Evolutionary conservation across 306 rosid genomes (phyloP).

Genomic region (Malus fusca): DNA sequence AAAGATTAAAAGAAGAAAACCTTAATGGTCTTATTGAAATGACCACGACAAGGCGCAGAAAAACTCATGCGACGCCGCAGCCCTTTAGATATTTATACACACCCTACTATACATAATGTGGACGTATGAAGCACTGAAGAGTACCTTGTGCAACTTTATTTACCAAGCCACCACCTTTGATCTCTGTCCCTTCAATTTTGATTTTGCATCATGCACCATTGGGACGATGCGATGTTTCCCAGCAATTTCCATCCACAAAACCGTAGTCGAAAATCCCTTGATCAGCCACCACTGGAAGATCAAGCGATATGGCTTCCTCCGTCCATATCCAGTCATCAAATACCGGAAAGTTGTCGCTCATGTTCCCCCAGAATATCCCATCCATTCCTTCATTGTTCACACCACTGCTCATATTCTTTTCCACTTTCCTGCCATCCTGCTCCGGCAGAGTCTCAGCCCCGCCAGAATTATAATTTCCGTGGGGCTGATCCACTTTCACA

Average conservation of each 20-base stretch:
- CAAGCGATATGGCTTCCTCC: conserved; percentile 62
- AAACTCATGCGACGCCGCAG: not conserved
- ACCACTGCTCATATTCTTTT: not conserved
- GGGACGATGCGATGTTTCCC: conserved; percentile 39
- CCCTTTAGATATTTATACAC: not conserved
- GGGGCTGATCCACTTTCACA: not conserved
- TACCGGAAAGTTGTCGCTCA: conserved; percentile 23
- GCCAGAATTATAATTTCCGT: not conserved
- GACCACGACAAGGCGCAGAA: not conserved
- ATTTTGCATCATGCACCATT: conserved; percentile 50
- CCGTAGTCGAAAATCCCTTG: conserved; percentile 14
- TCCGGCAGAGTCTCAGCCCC: not conserved
- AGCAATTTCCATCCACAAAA: conserved; percentile 28
- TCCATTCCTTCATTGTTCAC: conserved; percentile 10
- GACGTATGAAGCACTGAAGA: not conserved
- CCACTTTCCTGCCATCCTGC: not conserved
- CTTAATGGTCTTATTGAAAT: not conserved
- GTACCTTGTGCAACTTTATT: not conserved
- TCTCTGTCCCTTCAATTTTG: not conserved
- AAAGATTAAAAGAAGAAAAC: too few relatives aligned
- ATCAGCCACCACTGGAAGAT: conserved; percentile 39
- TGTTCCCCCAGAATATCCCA: conserved; percentile 30
- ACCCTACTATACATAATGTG: not conserved
- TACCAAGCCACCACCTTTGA: not conserved
- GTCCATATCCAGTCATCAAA: conserved; percentile 64